Conservation (phyloP, 495 filamentous ascomycete species). For the Penicillium soppii region DNA sequence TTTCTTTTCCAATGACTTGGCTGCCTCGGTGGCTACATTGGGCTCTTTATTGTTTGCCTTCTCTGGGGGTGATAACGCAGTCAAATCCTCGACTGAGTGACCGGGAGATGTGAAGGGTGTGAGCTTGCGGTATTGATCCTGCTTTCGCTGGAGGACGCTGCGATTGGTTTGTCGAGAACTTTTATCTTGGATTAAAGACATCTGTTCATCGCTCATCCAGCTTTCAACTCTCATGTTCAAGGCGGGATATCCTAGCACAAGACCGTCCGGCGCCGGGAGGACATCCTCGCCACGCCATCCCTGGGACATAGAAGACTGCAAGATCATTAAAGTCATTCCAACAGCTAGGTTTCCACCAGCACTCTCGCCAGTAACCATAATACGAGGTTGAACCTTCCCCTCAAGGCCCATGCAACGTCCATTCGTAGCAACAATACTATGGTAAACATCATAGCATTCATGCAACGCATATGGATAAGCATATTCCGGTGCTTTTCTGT, state of each 20-base stretch:
- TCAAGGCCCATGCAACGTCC: conserved; percentile 82
- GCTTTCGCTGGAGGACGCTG: conserved; percentile 74
- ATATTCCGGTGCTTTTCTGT: conserved; percentile 90
- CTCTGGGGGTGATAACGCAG: conserved; percentile 17
- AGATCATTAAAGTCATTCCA: conserved; percentile 79
- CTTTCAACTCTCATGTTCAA: conserved; percentile 97
- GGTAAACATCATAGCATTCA: conserved; percentile 95
- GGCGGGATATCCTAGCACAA: conserved; percentile 84
- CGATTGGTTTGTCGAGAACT: conserved; percentile 73
- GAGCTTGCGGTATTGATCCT: conserved; percentile 61
- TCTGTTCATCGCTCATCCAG: conserved; percentile 99
- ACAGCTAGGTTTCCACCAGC: conserved; percentile 90
- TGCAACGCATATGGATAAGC: conserved; percentile 95
- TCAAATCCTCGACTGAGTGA: conserved; percentile 55
- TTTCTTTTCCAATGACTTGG: conserved; percentile 29
- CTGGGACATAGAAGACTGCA: conserved; percentile 65
- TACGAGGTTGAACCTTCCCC: conserved; percentile 66
- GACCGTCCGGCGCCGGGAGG: conserved; percentile 75
- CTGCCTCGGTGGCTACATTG: conserved; percentile 24
- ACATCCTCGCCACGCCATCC: conserved; percentile 55
- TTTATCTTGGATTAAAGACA: conserved; percentile 87
- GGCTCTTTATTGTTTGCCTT: conserved; percentile 40
- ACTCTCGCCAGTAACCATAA: conserved; percentile 86
- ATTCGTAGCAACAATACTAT: conserved; percentile 68
- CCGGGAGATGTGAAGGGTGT: conserved; percentile 64